phyloP scores from a whole-genome alignment of 2,329 filamentous ascomycete genomes.

The Curvularia verruculosa region DNA sequence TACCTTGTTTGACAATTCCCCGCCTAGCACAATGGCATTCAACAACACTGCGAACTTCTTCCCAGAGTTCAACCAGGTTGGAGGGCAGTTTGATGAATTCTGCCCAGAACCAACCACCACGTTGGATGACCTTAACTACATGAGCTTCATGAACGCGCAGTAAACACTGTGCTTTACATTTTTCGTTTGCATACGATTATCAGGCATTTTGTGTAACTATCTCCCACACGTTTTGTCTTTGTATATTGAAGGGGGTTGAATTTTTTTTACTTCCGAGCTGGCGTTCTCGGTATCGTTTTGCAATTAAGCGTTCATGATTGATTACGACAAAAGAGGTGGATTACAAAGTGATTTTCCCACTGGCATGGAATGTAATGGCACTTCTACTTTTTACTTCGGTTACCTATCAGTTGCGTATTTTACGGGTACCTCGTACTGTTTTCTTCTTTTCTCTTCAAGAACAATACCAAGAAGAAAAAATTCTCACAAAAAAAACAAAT shows the following conservation, averaged over 20 bases:
- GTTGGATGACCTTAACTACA: slow-evolving; percentile 39
- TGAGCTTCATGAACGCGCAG: slow-evolving; percentile 32
- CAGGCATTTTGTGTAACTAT: slow-evolving; percentile 32
- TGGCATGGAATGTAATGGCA: slow-evolving; percentile 17
- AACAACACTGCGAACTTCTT: slow-evolving; percentile 45
- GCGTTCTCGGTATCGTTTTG: slow-evolving; percentile 24
- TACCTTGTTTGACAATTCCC: slow-evolving; percentile 59
- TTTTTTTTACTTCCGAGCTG: slow-evolving; percentile 16
- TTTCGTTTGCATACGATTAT: slow-evolving; percentile 29
- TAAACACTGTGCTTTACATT: slow-evolving; percentile 20
- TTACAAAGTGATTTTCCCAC: slow-evolving; percentile 6
- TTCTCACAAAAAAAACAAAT: slow-evolving; percentile 44
- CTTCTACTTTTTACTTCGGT: slow-evolving; percentile 19
- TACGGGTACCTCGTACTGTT: slow-evolving; percentile 10
- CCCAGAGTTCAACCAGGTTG: slow-evolving; percentile 49
- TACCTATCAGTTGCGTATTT: slow-evolving; percentile 18
- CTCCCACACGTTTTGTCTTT: slow-evolving; percentile 20
- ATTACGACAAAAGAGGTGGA: slow-evolving; percentile 24
- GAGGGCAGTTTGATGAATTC: slow-evolving; percentile 47
- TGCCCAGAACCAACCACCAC: slow-evolving; percentile 38
- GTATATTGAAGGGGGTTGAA: slow-evolving; percentile 12
- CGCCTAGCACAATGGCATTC: slow-evolving; percentile 31
- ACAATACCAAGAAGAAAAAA: slow-evolving; percentile 35
- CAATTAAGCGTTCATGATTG: slow-evolving; percentile 23
- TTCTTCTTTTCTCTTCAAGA: not conserved